Evolutionary conservation across 2,329 filamentous ascomycete genomes (phyloP), one percentile per base, ranked within the genome.

Genomic region (Xylaria sp.): DNA sequence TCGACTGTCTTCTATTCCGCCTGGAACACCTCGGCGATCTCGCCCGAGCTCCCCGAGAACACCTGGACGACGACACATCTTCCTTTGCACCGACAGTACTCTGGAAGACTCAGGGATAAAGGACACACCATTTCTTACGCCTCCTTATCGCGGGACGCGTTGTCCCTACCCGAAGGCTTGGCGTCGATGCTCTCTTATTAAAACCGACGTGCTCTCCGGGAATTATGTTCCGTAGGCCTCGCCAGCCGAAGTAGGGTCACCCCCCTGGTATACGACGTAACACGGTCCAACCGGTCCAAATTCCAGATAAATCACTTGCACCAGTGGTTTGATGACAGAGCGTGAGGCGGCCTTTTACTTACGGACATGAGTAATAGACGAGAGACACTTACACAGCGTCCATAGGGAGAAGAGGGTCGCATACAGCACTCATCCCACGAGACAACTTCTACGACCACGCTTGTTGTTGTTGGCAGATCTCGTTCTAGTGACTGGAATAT

Each of bases 191-290:
- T n/a, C 31, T 22, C 36, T 61, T 50, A 25, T 62, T 56, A 27
- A 38, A 29, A 27, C 33, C 39, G 15, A 51, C 45, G 45, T 58
- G 25, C 13, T 15, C 6, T 36, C 31, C 27, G n/a, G 50, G 42
- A 65, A 65, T 59, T 68, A 69, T 66, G 62, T 57, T 49, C 59
- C 49, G 57, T 65, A 38, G 39, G 38, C 45, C 54, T 47, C 45
- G 17, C 39, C 65, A 59, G 36, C 38, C 50, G 33, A 50, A 60
- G 55, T 66, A 65, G 59, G 57, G 62, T 27, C 39, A 47, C 36
- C 25, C 58, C 29, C 29, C 22, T 53, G 61, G 33, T 45, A 63
- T 57, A 53, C 45, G 47, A 54, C 29, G 25, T 51, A 36, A 56
- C 39, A n/a, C 38, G 45, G 45, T 63, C 59, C 42, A 62, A 47